A percentile compares a stretch with the other conserved stretches of the same genome.
Conservation (phyloP, 1,139 yeast species). For the Yamadazyma diospyri region DNA sequence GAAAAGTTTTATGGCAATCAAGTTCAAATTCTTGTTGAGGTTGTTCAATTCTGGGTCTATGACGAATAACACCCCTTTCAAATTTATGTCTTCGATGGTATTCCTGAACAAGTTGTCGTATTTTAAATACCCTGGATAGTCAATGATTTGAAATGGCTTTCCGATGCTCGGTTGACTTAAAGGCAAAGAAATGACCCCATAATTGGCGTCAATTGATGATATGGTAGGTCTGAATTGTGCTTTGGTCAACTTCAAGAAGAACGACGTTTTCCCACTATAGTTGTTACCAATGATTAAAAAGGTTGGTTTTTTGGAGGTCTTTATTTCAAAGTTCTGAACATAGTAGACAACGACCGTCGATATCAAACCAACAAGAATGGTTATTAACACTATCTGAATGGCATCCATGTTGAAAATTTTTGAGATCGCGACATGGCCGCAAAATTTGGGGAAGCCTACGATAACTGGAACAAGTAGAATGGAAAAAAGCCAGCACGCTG, state of each 20-base stretch:
- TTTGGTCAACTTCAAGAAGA: constrained; percentile 39
- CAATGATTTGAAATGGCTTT: constrained; percentile 51
- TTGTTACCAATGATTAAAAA: constrained; percentile 72
- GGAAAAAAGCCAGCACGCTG: not conserved
- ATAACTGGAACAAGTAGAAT: not conserved
- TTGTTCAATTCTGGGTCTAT: constrained; percentile 47
- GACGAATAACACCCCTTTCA: constrained; percentile 67
- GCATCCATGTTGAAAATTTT: constrained; percentile 22
- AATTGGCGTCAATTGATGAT: constrained; percentile 43
- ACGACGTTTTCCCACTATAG: constrained; percentile 71
- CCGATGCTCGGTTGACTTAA: constrained; percentile 30
- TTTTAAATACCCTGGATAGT: constrained; percentile 84
- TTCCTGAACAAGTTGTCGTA: constrained; percentile 50
- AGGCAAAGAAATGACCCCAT: constrained; percentile 29
- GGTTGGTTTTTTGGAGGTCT: constrained; percentile 39
- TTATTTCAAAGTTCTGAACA: constrained; percentile 22
- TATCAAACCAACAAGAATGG: constrained; percentile 22
- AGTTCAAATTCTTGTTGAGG: constrained; percentile 12
- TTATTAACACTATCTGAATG: constrained; percentile 20
- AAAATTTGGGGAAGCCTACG: not conserved
- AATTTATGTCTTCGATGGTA: constrained; percentile 37
- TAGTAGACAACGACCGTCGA: constrained; percentile 22
- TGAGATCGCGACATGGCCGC: not conserved
- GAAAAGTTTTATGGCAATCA: constrained; percentile 53
- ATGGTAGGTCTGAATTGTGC: constrained; percentile 27